Evolutionary conservation across 768 basidiomycete genomes (phyloP), one percentile per base, ranked within the genome.

Genomic region (Leccinum fibrillosum): DNA sequence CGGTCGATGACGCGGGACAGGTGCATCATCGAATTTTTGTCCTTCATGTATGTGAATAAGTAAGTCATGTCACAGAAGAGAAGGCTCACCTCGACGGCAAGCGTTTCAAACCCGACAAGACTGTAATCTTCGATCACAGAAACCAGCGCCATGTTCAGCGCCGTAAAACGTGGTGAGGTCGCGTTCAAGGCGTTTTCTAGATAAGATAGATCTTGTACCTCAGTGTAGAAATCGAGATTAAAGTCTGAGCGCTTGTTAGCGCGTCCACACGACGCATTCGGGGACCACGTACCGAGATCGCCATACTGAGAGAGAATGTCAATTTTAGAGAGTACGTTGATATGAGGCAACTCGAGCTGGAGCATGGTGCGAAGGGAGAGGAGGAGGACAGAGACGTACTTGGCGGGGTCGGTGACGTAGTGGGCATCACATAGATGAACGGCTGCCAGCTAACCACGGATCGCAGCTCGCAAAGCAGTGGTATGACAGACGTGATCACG

Each of bases 361-460:
- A 99, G 80, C 97, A 98, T 98, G 15, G 96, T 92, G 51, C 97
- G 83, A 26, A 99, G 80, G 11, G 95, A 92, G 12, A 98, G 84
- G 35, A 99, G 82, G 45, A 98, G 81, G 37, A 98, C 85, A 12
- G 94, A 94, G 59, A 98, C 81, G 74, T 95, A 99, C 76, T 98
- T 98, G 3, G 92, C 82, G 3, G 95, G 89, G 69, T 98, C 95
- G 49, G 95, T 96, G 66, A 98, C 90, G 72, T 98, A 95, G 74
- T 96, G 93, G 1, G 97, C 92, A 75, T 99, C 96, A 72, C 94
- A 97, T 2, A 99, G 80, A 73, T 98, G 94, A 8, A 98, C 91
- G 8, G 91, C 91, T 54, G 92, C 94, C 63, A 98, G 78, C 95
- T 97, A 67, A 26, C 60, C 39, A 59, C 9, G 48, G 42, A 52